Percentiles rank a stretch among this genome's conserved stretches.
phyloP scores from a whole-genome alignment of 805 yeast species.

The Torulaspora indica region DNA sequence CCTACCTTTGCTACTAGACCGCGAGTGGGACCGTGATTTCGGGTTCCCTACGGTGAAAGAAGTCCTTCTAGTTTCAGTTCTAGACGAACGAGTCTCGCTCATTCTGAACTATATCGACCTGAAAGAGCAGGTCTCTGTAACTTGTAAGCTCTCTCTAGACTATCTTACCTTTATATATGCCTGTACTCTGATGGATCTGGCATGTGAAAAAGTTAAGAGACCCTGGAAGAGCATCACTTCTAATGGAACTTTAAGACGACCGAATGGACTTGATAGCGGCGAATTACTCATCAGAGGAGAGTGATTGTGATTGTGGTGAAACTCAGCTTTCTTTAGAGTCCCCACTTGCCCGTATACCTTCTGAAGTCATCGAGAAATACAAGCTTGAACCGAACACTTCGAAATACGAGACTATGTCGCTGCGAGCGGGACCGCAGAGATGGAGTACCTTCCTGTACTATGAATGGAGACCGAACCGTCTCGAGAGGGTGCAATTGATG shows the following conservation, averaged over 20 bases:
- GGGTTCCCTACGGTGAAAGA: slow-evolving; percentile 13
- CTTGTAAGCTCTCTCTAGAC: no score
- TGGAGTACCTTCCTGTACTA: slow-evolving; percentile 26
- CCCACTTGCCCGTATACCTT: slow-evolving; percentile 21
- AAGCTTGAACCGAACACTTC: slow-evolving; percentile 23
- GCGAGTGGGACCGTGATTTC: slow-evolving; percentile 34
- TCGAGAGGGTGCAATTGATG: slow-evolving; percentile 18
- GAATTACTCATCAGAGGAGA: slow-evolving; percentile 16
- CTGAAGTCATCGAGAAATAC: slow-evolving; percentile 23
- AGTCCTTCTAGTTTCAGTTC: slow-evolving; percentile 10
- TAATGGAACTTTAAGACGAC: not conserved
- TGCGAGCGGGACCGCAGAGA: not conserved
- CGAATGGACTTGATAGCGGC: slow-evolving; percentile 20
- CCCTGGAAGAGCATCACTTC: not conserved
- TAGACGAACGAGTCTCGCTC: slow-evolving; percentile 13
- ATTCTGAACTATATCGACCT: slow-evolving; percentile 1
- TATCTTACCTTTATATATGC: not conserved
- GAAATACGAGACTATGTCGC: slow-evolving; percentile 5
- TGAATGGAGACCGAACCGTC: slow-evolving; percentile 24
- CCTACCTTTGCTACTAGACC: slow-evolving; percentile 40
- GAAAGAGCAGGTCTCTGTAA: no score
- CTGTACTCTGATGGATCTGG: not conserved
- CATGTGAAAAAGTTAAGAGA: slow-evolving; percentile 10
- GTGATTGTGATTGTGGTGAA: slow-evolving; percentile 17
- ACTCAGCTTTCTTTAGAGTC: slow-evolving; percentile 4